Evolutionary conservation across 345 rosid genomes (phyloP), one percentile per base, ranked within the genome.

Genomic region (Dovyalis caffra): DNA sequence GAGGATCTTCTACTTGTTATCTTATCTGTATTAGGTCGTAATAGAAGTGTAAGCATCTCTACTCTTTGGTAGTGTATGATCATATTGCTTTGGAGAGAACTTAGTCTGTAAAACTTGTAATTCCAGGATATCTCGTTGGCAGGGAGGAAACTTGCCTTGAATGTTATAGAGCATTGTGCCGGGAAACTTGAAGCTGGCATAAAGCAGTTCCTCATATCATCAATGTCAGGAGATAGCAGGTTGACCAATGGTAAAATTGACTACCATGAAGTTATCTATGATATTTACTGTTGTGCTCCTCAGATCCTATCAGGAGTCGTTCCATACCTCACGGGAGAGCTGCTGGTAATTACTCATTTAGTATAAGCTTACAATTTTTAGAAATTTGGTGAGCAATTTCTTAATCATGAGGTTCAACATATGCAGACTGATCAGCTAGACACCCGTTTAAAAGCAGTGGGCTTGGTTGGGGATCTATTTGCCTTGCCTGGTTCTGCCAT

Each of bases 241-340:
- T 85, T 75, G 64, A 75, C 63, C 35, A 81, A 86, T 81, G 71
- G 80, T 83, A 84, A 88, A 77, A 88, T 91, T 75, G 98, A 93
- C 85, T 86, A 88, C 82, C 97, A 93, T 85, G 93, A 95, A 75
- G 93, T 93, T 80, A 90, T 93, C 35, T 95, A 85, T 86, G 99
- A 87, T 77, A 71, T 95, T 70, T 90, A 90, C 81, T 73, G 81
- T 71, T 91, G 96, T 81, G 95, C 97, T 75, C 97, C 98, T 77
- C 94, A 93, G 80, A 82, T 90, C 64, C 84, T 95, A 72, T 78
- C 97, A 5, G 98, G 93, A 81, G 96, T 89, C 66, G 85, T 90
- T 68, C 95, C 98, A 15, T 88, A 93, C 82, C 93, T 95, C 79
- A 90, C 90, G 16, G 99, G 99, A 76, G 99, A 95, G 85, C 87